Conservation (phyloP, 805 yeast genomes). For the Yamadazyma philogaea region DNA sequence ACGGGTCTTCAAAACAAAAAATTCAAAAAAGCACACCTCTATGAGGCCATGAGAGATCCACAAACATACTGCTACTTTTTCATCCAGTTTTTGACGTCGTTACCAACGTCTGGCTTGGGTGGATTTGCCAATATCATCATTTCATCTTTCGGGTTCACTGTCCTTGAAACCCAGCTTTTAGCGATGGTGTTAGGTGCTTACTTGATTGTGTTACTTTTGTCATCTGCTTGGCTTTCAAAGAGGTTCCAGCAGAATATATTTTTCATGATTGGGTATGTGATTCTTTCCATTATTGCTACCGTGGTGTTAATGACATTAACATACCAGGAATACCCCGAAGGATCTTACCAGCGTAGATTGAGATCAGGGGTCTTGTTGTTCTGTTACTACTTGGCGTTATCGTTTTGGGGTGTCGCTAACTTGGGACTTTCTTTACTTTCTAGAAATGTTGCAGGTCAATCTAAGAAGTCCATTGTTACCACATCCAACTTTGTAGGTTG, state of each 20-base stretch:
- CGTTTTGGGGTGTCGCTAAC: conserved; percentile 56
- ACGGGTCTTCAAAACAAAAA: conserved; percentile 50
- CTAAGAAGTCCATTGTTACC: conserved; percentile 62
- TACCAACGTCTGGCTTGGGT: conserved; percentile 50
- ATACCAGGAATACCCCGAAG: conserved; percentile 32
- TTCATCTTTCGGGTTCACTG: conserved; percentile 47
- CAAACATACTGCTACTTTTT: conserved; percentile 48
- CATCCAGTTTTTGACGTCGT: conserved; percentile 44
- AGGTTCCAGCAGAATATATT: conserved; percentile 16
- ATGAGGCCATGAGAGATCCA: conserved; percentile 45
- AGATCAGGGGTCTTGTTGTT: conserved; percentile 25
- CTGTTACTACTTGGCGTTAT: conserved; percentile 48
- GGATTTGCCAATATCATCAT: conserved; percentile 53
- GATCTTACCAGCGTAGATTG: conserved; percentile 23
- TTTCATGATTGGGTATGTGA: conserved; percentile 25
- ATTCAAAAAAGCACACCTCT: conserved; percentile 43
- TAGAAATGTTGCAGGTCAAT: conserved; percentile 67
- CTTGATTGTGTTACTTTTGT: conserved; percentile 30
- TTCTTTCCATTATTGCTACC: conserved; percentile 34
- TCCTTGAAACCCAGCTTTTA: conserved; percentile 42
- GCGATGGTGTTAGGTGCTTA: conserved; percentile 60
- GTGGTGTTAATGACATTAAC: conserved; percentile 39
- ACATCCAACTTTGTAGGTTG: conserved; percentile 61
- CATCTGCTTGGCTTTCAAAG: conserved; percentile 33
- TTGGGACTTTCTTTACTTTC: conserved; percentile 59